These are phyloP conservation scores for Candida freyschussii DNA, from an alignment of 1,139 yeast species.

Conservation along the genomic window DNA sequence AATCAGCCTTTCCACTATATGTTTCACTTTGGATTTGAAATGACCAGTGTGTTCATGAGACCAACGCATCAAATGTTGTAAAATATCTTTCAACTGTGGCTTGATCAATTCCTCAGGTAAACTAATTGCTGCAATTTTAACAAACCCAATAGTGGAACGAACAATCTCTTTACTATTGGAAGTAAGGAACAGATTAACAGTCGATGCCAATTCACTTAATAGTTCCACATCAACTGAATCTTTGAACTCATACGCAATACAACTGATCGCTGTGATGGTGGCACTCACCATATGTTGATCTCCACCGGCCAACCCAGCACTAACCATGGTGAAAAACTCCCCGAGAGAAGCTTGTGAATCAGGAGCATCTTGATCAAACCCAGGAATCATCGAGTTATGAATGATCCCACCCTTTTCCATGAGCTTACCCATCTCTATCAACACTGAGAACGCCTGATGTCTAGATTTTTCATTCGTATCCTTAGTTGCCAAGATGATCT, in stretches of 20 bases:
- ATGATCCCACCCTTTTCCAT: conserved; percentile 70
- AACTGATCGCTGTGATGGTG: conserved; percentile 83
- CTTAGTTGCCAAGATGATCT: conserved; percentile 87
- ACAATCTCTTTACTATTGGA: conserved; percentile 92
- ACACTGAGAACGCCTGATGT: conserved; percentile 68
- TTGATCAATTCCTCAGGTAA: conserved; percentile 77
- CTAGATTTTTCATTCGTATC: conserved; percentile 91
- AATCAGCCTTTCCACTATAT: conserved; percentile 83
- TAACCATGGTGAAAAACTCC: conserved; percentile 87
- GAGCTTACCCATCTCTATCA: conserved; percentile 76
- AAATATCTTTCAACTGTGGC: conserved; percentile 59
- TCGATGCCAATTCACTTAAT: conserved; percentile 72
- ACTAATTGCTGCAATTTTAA: conserved; percentile 82
- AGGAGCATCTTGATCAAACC: conserved; percentile 58
- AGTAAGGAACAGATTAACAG: conserved; percentile 85
- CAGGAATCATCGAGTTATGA: conserved; percentile 62
- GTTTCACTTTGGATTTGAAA: conserved; percentile 88
- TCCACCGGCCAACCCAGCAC: conserved; percentile 94
- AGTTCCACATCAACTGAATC: conserved; percentile 50
- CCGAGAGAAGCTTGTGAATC: conserved; percentile 63
- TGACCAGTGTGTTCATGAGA: conserved; percentile 95
- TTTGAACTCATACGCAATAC: conserved; percentile 83
- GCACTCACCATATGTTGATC: conserved; percentile 96
- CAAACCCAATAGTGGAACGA: conserved; percentile 89
- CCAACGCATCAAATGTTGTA: conserved; percentile 79